These are phyloP conservation scores for Epichloe sylvatica DNA, from an alignment of 2,329 filamentous ascomycete species.

Conservation along the genomic window DNA sequence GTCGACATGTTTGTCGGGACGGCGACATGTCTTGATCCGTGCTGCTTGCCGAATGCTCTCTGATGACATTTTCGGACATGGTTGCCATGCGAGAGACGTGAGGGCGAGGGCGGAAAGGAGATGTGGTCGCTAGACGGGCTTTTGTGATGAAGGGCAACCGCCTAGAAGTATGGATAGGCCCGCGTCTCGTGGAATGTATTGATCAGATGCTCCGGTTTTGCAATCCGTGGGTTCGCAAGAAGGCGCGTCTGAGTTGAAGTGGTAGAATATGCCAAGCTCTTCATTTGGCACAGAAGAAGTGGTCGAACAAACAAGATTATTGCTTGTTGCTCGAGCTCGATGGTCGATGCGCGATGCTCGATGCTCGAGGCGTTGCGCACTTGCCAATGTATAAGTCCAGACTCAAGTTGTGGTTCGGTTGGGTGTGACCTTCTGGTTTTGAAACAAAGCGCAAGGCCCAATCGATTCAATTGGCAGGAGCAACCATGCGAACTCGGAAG, in stretches of 20 bases:
- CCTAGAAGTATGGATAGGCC: neutral
- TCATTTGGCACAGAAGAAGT: neutral
- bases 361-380: neutral
- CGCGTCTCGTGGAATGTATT: neutral
- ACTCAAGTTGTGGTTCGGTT: neutral
- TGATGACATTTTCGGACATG: constrained; percentile 4
- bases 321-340: neutral
- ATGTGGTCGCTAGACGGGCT: neutral
- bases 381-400: neutral
- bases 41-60: constrained; percentile 1
- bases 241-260: neutral
- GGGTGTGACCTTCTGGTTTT: neutral
- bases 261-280: neutral
- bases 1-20: constrained; percentile 3
- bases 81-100: neutral
- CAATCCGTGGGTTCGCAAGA: neutral
- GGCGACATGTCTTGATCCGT: constrained; percentile 4
- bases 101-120: neutral
- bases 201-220: neutral
- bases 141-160: neutral
- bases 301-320: neutral
- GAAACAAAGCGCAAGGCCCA: neutral
- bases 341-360: too few species aligned
- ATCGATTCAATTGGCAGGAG: neutral
- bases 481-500: neutral